A percentile compares a stretch with the other conserved stretches of the same genome.
These are phyloP conservation scores for Nicotiana paniculata DNA, from an alignment of 257 asterid species.

Conservation along the genomic window DNA sequence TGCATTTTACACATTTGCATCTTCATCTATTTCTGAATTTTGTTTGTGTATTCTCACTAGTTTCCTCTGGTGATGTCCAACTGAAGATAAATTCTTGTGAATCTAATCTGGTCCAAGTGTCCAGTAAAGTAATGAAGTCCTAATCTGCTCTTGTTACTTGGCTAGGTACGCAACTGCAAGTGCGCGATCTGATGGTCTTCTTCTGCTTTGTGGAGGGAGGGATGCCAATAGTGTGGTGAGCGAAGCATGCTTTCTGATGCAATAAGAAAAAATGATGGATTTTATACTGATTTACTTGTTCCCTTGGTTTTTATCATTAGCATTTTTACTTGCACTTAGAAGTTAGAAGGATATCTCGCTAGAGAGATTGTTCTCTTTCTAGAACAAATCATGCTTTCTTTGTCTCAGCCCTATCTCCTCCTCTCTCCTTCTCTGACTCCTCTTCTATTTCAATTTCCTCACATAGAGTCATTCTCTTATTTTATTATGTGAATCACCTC, in stretches of 20 bases:
- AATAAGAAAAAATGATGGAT: neutral
- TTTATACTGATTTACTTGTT: neutral
- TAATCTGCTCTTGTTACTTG: neutral
- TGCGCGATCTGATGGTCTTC: conserved; percentile 99
- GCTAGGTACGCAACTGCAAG: conserved; percentile 98
- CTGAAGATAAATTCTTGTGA: conserved; percentile 4
- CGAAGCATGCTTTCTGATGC: conserved; percentile 9
- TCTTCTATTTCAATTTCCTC: neutral
- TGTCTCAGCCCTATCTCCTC: neutral
- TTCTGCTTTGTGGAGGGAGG: conserved; percentile 99
- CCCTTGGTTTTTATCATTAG: neutral
- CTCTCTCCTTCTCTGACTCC: neutral
- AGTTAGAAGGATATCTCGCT: neutral
- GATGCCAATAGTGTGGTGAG: conserved; percentile 97
- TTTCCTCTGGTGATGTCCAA: neutral
- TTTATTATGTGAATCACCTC: neutral
- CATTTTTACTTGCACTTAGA: neutral
- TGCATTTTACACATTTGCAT: neutral
- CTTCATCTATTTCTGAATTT: neutral
- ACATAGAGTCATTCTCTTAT: neutral
- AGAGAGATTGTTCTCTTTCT: neutral
- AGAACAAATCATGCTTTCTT: neutral
- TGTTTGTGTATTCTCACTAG: neutral
- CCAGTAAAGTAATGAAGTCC: neutral
- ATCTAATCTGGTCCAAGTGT: neutral